Conservation (phyloP, 2,329 filamentous ascomycete species). For the Talaromyces piceae region DNA sequence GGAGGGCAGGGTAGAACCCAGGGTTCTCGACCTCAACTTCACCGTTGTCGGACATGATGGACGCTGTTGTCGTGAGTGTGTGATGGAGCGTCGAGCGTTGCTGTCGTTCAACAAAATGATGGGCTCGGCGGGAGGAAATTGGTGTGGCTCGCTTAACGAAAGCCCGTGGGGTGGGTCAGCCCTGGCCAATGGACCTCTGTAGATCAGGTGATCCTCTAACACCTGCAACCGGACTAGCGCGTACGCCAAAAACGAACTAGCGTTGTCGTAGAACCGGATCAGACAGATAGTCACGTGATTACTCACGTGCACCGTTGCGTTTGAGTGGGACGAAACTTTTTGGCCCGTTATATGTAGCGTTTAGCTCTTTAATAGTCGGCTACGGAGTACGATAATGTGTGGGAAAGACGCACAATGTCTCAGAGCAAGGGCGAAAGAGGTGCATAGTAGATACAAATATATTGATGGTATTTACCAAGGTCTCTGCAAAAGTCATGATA, state of each 20-base stretch:
- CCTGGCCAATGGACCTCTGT: conserved; percentile 19
- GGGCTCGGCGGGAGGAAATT: conserved; percentile 28
- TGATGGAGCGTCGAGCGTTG: conserved; percentile 27
- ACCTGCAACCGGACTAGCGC: neutral
- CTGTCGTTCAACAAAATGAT: conserved; percentile 30
- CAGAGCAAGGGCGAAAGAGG: too few relatives aligned
- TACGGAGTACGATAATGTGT: too few relatives aligned
- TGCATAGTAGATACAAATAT: too few relatives aligned
- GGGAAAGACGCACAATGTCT: too few relatives aligned
- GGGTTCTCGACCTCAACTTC: conserved; percentile 85
- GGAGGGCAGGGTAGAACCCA: conserved; percentile 67
- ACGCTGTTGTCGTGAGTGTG: conserved; percentile 33
- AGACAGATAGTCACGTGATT: too few relatives aligned
- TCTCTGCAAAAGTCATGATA: neutral
- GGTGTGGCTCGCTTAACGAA: conserved; percentile 37
- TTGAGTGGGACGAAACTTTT: too few relatives aligned
- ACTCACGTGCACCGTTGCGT: neutral
- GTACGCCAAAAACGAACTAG: neutral
- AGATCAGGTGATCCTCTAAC: conserved; percentile 19
- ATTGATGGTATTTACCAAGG: neutral
- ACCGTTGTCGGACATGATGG: conserved; percentile 86
- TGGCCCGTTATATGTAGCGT: too few relatives aligned
- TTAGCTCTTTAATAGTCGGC: too few relatives aligned
- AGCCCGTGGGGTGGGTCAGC: conserved; percentile 26
- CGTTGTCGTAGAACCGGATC: neutral